These are phyloP conservation scores for Camillea tinctor DNA, from an alignment of 2,329 filamentous ascomycete genomes.

Conservation along the genomic window DNA sequence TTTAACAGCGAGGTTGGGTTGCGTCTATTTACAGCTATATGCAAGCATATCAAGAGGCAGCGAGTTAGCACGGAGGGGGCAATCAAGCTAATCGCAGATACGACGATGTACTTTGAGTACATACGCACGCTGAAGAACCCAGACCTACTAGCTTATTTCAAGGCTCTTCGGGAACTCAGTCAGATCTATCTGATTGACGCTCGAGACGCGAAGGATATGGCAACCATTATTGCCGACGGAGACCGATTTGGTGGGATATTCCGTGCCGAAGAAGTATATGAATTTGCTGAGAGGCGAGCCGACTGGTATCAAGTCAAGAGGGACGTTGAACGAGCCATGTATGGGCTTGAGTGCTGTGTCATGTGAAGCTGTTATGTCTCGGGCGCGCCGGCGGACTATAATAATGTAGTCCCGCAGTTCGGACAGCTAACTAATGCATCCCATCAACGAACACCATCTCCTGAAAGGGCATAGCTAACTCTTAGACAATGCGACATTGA, in stretches of 20 bases:
- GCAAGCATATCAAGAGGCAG: conserved; percentile 97
- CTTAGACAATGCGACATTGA: background rate
- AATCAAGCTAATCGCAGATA: conserved; percentile 91
- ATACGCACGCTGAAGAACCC: conserved; percentile 78
- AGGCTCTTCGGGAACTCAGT: conserved; percentile 83
- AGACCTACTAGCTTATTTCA: conserved; percentile 86
- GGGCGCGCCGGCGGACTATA: background rate
- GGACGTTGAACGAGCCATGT: conserved; percentile 94
- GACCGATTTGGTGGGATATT: conserved; percentile 92
- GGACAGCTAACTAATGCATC: background rate
- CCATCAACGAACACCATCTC: background rate
- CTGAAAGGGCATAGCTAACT: background rate
- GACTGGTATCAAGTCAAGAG: conserved; percentile 93
- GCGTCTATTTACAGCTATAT: conserved; percentile 84
- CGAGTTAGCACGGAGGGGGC: conserved; percentile 86
- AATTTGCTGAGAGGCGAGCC: conserved; percentile 89
- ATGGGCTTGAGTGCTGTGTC: conserved; percentile 81
- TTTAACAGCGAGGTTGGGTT: conserved; percentile 98
- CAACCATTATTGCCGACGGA: conserved; percentile 87
- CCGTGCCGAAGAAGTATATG: conserved; percentile 92
- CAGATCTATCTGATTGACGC: conserved; percentile 94
- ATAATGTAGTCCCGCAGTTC: background rate
- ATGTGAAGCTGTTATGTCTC: conserved; percentile 57
- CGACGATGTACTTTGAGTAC: conserved; percentile 90
- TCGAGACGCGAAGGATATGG: conserved; percentile 88